A percentile compares a stretch with the other conserved stretches of the same genome.
These are phyloP conservation scores for Nemania sp. DNA, from an alignment of 2,329 filamentous ascomycete genomes.

Conservation along the genomic window DNA sequence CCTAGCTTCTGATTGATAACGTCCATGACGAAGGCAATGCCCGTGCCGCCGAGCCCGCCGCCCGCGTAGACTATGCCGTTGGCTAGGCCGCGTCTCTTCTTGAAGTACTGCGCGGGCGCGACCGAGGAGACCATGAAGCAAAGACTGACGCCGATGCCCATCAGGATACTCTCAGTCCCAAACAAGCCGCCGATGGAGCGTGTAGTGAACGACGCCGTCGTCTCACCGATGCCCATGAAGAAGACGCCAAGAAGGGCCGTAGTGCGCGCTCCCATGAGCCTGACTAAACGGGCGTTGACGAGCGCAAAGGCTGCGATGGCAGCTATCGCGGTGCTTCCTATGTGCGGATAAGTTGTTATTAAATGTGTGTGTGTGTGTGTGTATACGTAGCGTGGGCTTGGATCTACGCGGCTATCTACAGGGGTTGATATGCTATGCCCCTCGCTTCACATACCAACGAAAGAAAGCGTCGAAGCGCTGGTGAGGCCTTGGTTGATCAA, in stretches of 20 bases:
- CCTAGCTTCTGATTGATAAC: slow-evolving; percentile 57
- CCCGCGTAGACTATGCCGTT: slow-evolving; percentile 60
- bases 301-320: slow-evolving; percentile 64
- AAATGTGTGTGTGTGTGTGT: too few species aligned
- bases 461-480: slow-evolving; percentile 66
- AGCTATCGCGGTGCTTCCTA: slow-evolving; percentile 61
- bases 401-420: too few species aligned
- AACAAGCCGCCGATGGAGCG: slow-evolving; percentile 35
- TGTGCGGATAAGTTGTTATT: too few species aligned
- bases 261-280: slow-evolving; percentile 60
- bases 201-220: slow-evolving; percentile 57
- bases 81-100: slow-evolving; percentile 58
- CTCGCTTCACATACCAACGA: slow-evolving; percentile 68
- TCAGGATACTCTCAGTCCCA: slow-evolving; percentile 24
- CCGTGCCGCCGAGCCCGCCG: slow-evolving; percentile 62
- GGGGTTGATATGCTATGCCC: too few species aligned
- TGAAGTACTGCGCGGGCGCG: slow-evolving; percentile 62
- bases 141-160: slow-evolving; percentile 47
- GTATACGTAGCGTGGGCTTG: slow-evolving; percentile 37
- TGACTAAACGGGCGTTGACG: slow-evolving; percentile 63
- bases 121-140: slow-evolving; percentile 59
- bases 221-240: slow-evolving; percentile 54
- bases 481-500: slow-evolving; percentile 42
- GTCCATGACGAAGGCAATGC: slow-evolving; percentile 58
- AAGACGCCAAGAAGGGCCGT: slow-evolving; percentile 63